Evolutionary conservation across 1,139 yeast species (phyloP), one percentile per base, ranked within the genome.

Genomic region (Saccharomyces hybrid): DNA sequence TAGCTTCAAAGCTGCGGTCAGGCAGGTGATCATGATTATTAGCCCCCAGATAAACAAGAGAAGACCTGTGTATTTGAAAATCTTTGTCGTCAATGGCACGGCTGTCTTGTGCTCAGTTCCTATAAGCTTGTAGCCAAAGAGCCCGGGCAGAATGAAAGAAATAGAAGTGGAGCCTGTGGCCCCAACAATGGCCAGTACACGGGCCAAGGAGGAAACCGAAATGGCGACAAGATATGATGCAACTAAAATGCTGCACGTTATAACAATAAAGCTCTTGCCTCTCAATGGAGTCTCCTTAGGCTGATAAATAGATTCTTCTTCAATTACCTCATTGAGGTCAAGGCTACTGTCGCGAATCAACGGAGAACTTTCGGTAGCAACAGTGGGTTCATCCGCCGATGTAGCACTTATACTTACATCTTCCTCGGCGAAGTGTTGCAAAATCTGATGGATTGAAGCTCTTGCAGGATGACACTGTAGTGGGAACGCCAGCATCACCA

Each of bases 131-230:
- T 78, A 90, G 4, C 95, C 96, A 70, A 91, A 90, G 49, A 90
- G 73, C 0, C 98, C 98, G 0, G 98, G 98, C 55, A 91, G 76
- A 49, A 89, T 90, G 67, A 91, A 91, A 46, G 97, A 88, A 57
- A 91, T 91, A 26, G 96, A 82, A 0, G 98, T 91, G 1, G 97
- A 88, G 1, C 98, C 98, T 0, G 97, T 90, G 2, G 97, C 87
- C 5, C 98, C 98, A 5, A 91, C 97, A 71, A 91, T 83, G 4
- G 97, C 96, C 58, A 91, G 76, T 42, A 93, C 95, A 55, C 82
- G 84, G 52, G 90, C 97, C 61, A 91, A 78, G 0, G 96, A 88
- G 1, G 79, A 77, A 5, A 91, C 95, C 1, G 84, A 72, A 42
- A 86, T 76, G 0, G 98, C 96, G n/a, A 88, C 79, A 20, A 82